Conservation (phyloP, 2,329 filamentous ascomycete species). For the Alternaria brassicae region DNA sequence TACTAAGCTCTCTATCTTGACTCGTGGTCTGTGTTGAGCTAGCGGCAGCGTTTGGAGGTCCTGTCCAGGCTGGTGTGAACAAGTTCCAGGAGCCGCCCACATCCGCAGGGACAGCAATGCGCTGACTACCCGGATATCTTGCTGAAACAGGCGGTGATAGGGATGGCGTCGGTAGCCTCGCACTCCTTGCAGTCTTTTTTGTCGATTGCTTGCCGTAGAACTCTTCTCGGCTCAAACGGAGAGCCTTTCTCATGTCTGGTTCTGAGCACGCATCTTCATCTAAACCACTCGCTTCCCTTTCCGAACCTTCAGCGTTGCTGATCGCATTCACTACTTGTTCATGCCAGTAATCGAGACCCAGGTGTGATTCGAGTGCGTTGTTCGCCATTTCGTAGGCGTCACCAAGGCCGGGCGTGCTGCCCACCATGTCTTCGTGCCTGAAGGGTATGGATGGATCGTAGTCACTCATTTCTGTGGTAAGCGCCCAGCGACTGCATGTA, state of each 20-base stretch:
- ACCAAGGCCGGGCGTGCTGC: slow-evolving; percentile 12
- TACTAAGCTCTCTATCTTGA: not conserved
- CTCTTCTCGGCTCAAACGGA: slow-evolving; percentile 5
- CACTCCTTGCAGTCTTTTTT: not conserved
- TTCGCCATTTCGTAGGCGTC: slow-evolving; percentile 18
- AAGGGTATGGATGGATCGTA: slow-evolving; percentile 21
- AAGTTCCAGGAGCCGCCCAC: not conserved
- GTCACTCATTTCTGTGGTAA: slow-evolving; percentile 15
- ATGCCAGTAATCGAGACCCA: slow-evolving; percentile 23
- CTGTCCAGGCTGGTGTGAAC: not conserved
- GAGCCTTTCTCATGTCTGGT: not conserved
- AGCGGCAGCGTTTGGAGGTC: not conserved
- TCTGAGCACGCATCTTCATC: slow-evolving; percentile 5
- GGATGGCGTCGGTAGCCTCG: not conserved
- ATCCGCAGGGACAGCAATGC: not conserved
- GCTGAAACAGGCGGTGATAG: not conserved
- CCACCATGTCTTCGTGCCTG: not conserved
- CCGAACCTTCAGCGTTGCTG: not conserved
- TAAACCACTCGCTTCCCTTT: not conserved
- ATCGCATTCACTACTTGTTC: not conserved
- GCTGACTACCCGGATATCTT: not conserved
- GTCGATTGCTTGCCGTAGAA: not conserved
- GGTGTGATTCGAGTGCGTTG: not conserved
- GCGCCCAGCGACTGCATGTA: slow-evolving; percentile 30
- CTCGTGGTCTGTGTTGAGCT: not conserved